Percentiles rank a stretch among this genome's conserved stretches.
Conservation (phyloP, 106 monocot genomes). For the Apostasia ramifera region DNA sequence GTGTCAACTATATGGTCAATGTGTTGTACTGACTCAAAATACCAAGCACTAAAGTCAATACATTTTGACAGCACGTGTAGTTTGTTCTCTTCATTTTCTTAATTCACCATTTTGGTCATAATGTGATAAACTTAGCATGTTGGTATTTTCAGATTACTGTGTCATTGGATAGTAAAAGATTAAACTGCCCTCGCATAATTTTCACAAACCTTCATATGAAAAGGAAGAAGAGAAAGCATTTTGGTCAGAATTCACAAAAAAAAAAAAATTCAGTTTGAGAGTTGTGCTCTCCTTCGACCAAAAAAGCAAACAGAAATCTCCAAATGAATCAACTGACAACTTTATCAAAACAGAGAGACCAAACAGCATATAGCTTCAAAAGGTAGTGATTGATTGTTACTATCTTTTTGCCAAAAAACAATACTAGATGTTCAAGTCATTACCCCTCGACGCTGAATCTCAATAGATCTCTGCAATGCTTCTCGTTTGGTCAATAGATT, state of each 20-base stretch:
- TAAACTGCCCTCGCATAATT: no score
- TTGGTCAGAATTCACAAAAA: no score
- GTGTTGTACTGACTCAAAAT: background rate
- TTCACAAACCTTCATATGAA: no score
- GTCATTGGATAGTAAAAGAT: no score
- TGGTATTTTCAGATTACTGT: no score
- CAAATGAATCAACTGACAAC: background rate
- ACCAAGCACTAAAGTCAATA: background rate
- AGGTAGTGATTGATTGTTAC: background rate
- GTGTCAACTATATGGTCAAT: background rate
- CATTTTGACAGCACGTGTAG: background rate
- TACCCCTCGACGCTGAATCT: conserved; percentile 88
- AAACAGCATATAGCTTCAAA: background rate
- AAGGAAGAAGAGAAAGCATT: no score
- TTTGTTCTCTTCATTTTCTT: background rate
- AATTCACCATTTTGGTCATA: background rate
- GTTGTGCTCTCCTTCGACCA: background rate
- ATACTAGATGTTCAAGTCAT: background rate
- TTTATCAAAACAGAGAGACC: background rate
- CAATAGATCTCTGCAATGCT: conserved; percentile 65
- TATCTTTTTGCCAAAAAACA: no score
- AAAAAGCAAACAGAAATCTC: background rate
- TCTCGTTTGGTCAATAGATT: conserved; percentile 72
- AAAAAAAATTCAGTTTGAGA: no score
- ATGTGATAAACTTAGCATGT: no score